phyloP scores from a whole-genome alignment of 176 grass and related monocot species.

The Juncus inflexus region DNA sequence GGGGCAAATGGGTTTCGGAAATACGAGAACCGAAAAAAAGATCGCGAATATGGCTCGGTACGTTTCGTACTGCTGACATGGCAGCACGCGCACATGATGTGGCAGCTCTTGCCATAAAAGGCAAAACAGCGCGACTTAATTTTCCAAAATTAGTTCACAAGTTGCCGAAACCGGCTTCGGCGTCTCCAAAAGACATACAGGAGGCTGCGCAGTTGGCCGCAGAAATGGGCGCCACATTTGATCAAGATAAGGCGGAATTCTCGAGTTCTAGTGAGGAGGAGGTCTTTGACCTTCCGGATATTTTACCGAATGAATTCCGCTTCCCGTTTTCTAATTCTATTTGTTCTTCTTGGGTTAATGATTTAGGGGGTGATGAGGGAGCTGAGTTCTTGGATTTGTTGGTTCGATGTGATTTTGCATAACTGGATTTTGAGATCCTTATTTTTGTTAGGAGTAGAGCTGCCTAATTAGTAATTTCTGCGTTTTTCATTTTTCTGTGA shows the following conservation, averaged over 20 bases:
- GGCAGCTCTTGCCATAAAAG: slow-evolving; percentile 81
- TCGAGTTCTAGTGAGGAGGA: slow-evolving; percentile 37
- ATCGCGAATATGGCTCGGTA: slow-evolving; percentile 89
- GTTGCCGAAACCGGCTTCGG: slow-evolving; percentile 54
- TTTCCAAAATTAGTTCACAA: slow-evolving; percentile 53
- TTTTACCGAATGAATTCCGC: too few relatives aligned
- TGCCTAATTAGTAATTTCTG: too few relatives aligned
- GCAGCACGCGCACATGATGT: slow-evolving; percentile 80
- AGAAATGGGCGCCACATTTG: not conserved
- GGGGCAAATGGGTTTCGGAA: slow-evolving; percentile 90
- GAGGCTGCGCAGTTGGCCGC: slow-evolving; percentile 69
- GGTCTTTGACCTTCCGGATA: too few relatives aligned
- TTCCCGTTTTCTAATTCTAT: too few relatives aligned
- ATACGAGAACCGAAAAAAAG: slow-evolving; percentile 86
- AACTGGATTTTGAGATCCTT: too few relatives aligned
- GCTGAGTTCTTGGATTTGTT: too few relatives aligned
- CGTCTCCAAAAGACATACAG: slow-evolving; percentile 66
- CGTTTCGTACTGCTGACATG: slow-evolving; percentile 45
- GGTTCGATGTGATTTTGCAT: too few relatives aligned
- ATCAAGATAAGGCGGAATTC: slow-evolving; percentile 41
- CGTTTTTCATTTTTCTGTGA: too few relatives aligned
- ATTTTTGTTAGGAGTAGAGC: too few relatives aligned
- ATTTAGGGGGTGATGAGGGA: too few relatives aligned
- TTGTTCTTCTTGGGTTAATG: too few relatives aligned
- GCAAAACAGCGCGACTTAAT: slow-evolving; percentile 55